Percentiles rank a stretch among this genome's conserved stretches.
phyloP scores from a whole-genome alignment of 2,329 filamentous ascomycete species.

The Helotiales sp. region DNA sequence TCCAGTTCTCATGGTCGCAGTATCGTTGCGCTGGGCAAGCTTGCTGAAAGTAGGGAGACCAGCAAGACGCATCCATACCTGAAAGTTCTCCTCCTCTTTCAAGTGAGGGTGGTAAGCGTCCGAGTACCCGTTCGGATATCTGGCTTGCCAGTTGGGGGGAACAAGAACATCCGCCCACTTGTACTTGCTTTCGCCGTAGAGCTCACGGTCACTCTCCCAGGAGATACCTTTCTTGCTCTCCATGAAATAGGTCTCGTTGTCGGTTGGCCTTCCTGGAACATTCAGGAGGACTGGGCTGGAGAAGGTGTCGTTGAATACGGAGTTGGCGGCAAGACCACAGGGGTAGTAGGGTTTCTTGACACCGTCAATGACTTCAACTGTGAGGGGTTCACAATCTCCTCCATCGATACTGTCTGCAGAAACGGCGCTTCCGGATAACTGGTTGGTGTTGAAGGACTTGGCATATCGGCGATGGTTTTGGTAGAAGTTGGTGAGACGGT shows the following conservation, averaged over 20 bases:
- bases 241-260: constrained; percentile 70
- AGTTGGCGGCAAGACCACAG: constrained; percentile 95
- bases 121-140: constrained; percentile 75
- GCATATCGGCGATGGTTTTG: constrained; percentile 98
- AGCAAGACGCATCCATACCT: constrained; percentile 99
- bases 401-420: constrained; percentile 63
- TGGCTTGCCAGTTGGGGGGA: constrained; percentile 81
- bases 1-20: constrained; percentile 67
- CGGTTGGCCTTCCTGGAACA: constrained; percentile 46
- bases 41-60: constrained; percentile 95
- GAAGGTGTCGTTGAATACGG: constrained; percentile 94
- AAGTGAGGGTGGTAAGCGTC: constrained; percentile 68
- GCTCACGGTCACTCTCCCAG: constrained; percentile 80
- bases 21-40: constrained; percentile 83
- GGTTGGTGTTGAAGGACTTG: constrained; percentile 81
- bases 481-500: constrained; percentile 96
- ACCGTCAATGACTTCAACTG: constrained; percentile 53
- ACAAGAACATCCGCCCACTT: constrained; percentile 69
- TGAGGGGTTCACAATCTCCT: constrained; percentile 78
- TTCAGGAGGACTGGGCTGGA: constrained; percentile 66
- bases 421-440: constrained; percentile 76
- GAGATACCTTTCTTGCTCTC: constrained; percentile 73
- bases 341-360: constrained; percentile 80
- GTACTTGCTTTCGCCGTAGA: constrained; percentile 77
- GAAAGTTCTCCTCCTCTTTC: constrained; percentile 79